Base-by-base conservation (phyloP, 2,329 filamentous ascomycete species). In the Calonectria pauciramosa region DNA sequence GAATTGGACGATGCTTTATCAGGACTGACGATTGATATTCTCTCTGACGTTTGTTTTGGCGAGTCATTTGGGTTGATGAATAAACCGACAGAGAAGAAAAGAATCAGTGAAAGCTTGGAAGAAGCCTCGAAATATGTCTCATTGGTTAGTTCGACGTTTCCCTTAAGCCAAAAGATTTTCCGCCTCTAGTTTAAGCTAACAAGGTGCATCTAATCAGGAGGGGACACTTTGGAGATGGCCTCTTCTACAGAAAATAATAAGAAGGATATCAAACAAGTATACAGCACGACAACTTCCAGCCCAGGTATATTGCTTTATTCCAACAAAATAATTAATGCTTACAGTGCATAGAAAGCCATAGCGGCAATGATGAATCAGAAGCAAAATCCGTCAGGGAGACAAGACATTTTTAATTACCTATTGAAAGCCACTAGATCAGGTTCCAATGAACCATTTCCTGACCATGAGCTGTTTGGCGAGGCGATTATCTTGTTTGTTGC, bases 201-300 rank as follows among this genome's bases (percentile, higher is more conserved):
- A 4, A 20, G 14, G 30, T 5, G 8, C 11, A 0, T 32, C 5
- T 16, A 18, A 34, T 10, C 18, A 60, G 54, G 54, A 60, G 30
- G 54, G 54, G 4, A 60, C 54, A 4, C 54, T 60, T 60, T 60
- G 54, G 54, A 18, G 54, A 60, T 60, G 54, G 54, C 54, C 54
- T 11, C 4, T 34, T 4, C 20, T 60, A 20, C 54, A 60, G 38
- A 38, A 38, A 28, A 38, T 60, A 6, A 60, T 60, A 34, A 28
- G 54, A 60, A 14, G 8, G 3, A 10, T 60, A 4, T 60, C 54
- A 38, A 60, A 60, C 54, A 34, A 38, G 30, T 60, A 23, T 20
- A 60, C 54, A 38, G 38, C 30, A 11, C 54, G 54, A 28, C 18
- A n/a, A 2, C 32, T 34, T 23, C 54, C 54, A 9, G 30, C 54